These are phyloP conservation scores for Coemansia sp. DNA, from an alignment of 192 early-diverging fungal species.

Conservation along the genomic window DNA sequence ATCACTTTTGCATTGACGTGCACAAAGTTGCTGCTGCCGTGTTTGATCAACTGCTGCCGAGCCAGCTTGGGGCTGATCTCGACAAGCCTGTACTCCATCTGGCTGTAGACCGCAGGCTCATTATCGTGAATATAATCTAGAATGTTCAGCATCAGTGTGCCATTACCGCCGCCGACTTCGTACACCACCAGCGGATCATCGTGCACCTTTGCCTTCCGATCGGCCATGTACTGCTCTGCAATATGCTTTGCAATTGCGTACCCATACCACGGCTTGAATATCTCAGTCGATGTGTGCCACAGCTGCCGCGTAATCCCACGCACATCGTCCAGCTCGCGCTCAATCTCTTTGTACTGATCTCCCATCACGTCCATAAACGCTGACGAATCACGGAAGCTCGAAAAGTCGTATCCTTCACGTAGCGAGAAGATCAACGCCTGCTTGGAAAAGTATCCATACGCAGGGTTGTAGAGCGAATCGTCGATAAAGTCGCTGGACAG, in stretches of 20 bases:
- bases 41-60: constrained; percentile 59
- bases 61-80: constrained; percentile 90
- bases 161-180: constrained; percentile 97
- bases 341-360: constrained; percentile 76
- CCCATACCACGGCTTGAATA: constrained; percentile 92
- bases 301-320: constrained; percentile 81
- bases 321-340: constrained; percentile 71
- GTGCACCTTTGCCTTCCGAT: constrained; percentile 25
- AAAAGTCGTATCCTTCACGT: constrained; percentile 63
- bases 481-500: constrained; percentile 89
- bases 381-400: constrained; percentile 63
- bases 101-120: constrained; percentile 76
- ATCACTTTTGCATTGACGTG: constrained; percentile 74
- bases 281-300: constrained; percentile 98
- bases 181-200: constrained; percentile 79
- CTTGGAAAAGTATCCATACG: constrained; percentile 97
- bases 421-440: constrained; percentile 82
- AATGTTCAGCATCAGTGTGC: constrained; percentile 91
- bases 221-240: constrained; percentile 69
- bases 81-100: constrained; percentile 83
- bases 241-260: constrained; percentile 89
- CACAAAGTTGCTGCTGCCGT: constrained; percentile 27
- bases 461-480: constrained; percentile 91
- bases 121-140: constrained; percentile 80
- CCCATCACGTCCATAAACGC: constrained; percentile 73